Conservation (phyloP, 1,139 yeast species). For the Lodderomyces beijingensis region DNA sequence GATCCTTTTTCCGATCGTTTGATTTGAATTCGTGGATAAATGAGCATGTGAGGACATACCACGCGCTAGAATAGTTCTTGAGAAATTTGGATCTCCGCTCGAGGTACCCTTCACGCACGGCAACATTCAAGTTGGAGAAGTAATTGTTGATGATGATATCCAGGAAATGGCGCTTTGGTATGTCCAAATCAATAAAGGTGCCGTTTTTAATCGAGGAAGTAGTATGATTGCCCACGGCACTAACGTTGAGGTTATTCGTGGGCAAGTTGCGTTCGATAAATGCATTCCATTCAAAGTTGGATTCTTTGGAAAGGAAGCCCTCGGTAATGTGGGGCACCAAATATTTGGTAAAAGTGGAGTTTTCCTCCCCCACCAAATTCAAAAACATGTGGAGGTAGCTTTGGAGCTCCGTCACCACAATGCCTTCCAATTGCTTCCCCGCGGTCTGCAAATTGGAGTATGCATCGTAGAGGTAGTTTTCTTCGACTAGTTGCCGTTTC, state of each 20-base stretch:
- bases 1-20: conserved; percentile 75
- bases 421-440: conserved; percentile 84
- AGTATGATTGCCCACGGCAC: conserved; percentile 26
- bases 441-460: conserved; percentile 81
- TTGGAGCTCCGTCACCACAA: conserved; percentile 83
- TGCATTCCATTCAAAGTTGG: conserved; percentile 85
- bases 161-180: conserved; percentile 63
- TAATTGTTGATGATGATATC: conserved; percentile 66
- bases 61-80: conserved; percentile 84
- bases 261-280: conserved; percentile 67
- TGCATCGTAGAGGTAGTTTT: conserved; percentile 83
- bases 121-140: conserved; percentile 64
- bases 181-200: conserved; percentile 70
- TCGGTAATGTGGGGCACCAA: conserved; percentile 63
- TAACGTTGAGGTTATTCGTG: conserved; percentile 25
- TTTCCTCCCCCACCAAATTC: conserved; percentile 61
- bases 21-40: conserved; percentile 89
- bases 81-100: conserved; percentile 89
- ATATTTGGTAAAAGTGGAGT: conserved; percentile 60
- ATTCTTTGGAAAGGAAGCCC: conserved; percentile 75
- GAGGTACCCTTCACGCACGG: conserved; percentile 73
- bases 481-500: conserved; percentile 73
- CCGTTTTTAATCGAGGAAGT: conserved; percentile 27
- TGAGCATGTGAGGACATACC: conserved; percentile 86
- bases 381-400: conserved; percentile 73